Conservation (phyloP, 2,329 filamentous ascomycete genomes). For the Penicillium decumbens region DNA sequence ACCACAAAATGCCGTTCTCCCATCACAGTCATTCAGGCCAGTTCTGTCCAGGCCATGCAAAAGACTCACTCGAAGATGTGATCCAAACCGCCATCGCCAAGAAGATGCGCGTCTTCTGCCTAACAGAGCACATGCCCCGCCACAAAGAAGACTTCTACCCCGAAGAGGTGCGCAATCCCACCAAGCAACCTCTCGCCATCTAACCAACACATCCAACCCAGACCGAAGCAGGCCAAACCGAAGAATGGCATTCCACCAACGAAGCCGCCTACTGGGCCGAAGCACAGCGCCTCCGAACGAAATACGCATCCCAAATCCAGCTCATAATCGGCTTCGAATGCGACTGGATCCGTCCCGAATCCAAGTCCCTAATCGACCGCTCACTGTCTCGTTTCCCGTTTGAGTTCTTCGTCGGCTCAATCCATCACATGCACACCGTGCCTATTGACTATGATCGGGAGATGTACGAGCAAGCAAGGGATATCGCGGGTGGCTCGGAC, state of each 20-base stretch:
- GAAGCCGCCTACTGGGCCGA: conserved; percentile 65
- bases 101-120: conserved; percentile 74
- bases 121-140: conserved; percentile 95
- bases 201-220: conserved; percentile 11
- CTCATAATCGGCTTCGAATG: conserved; percentile 87
- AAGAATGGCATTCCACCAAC: conserved; percentile 44
- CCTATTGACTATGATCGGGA: conserved; percentile 81
- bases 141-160: conserved; percentile 78
- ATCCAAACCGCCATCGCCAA: conserved; percentile 71
- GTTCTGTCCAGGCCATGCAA: conserved; percentile 88
- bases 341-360: conserved; percentile 78
- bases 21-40: conserved; percentile 98
- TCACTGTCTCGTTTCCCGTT: conserved; percentile 60
- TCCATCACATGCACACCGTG: conserved; percentile 81
- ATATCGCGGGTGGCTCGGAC: conserved; percentile 57
- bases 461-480: conserved; percentile 62
- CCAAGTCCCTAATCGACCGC: conserved; percentile 55
- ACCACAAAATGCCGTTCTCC: conserved; percentile 75
- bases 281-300: conserved; percentile 65
- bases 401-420: conserved; percentile 88
- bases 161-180: conserved; percentile 61
- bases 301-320: conserved; percentile 67
- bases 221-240: conserved; percentile 32
- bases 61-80: conserved; percentile 77
- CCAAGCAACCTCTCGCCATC: neutral